phyloP scores from a whole-genome alignment of 2,329 filamentous ascomycete species.

The Penicillium sp. region DNA sequence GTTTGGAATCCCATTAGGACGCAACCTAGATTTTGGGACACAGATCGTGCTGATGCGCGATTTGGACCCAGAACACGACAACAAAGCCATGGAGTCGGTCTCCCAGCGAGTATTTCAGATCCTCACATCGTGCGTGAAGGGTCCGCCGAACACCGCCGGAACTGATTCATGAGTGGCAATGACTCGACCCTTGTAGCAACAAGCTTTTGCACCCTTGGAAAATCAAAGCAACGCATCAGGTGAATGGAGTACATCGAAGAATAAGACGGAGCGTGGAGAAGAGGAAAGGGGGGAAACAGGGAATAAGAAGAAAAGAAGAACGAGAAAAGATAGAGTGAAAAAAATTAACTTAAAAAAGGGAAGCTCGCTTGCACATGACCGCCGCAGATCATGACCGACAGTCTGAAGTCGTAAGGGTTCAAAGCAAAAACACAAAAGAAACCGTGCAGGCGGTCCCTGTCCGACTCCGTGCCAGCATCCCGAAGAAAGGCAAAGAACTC shows the following conservation, averaged over 20 bases:
- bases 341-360: slow-evolving; percentile 25
- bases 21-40: slow-evolving; percentile 7
- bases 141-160: slow-evolving; percentile 22
- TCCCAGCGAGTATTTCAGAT: slow-evolving; percentile 27
- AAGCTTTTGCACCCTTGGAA: slow-evolving; percentile 33
- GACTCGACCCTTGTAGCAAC: slow-evolving; percentile 31
- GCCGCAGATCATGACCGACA: slow-evolving; percentile 37
- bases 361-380: slow-evolving; percentile 34
- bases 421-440: slow-evolving; percentile 26
- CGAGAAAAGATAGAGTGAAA: neutral
- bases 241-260: slow-evolving; percentile 15
- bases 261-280: slow-evolving; percentile 21
- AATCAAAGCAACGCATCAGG: slow-evolving; percentile 25
- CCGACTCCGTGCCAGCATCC: slow-evolving; percentile 22
- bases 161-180: slow-evolving; percentile 32
- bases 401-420: slow-evolving; percentile 34
- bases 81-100: slow-evolving; percentile 16
- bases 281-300: neutral
- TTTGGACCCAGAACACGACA: neutral
- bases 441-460: slow-evolving; percentile 24
- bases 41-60: neutral
- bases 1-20: slow-evolving; percentile 4
- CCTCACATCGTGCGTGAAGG: slow-evolving; percentile 22
- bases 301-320: slow-evolving; percentile 14
- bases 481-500: neutral